Base-by-base conservation (phyloP, 2,329 filamentous ascomycete genomes). In the Tympanopsis confertula region DNA sequence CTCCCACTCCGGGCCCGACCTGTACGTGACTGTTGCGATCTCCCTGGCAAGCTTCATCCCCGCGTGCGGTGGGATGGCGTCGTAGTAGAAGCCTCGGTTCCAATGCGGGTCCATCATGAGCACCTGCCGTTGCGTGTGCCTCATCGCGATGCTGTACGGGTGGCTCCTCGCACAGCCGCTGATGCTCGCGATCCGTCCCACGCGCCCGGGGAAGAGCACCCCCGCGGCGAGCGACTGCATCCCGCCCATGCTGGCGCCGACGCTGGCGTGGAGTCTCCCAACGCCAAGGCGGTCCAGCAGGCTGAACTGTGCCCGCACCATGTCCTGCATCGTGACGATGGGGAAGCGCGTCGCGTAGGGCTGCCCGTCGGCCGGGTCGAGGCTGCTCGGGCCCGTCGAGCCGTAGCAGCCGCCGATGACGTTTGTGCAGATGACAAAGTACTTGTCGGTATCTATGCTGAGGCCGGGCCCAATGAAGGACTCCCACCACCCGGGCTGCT, bases 81-180 rank as follows among this genome's bases (percentile, higher is more conserved):
- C 82, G 55, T 94, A 94, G 66, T 96, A 96, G 63, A 89, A 94
- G 2, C 91, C 91, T 24, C 91, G 78, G 48, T 86, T 86, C 91
- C 91, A 98, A 52, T 94, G 87, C 2, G 88, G 87, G 51, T 98
- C 91, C 82, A 95, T 95, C 88, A 98, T 96, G 35, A 98, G 72
- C 1, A 95, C 91, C 63, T 96, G 91, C 19, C 91, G 79, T 60
- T 98, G 91, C 0, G 89, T 94, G 61, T 98, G 91, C 38, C 91
- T 79, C 89, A 98, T 95, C 22, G 91, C 91, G 55, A 98, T 94
- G 58, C 88, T 94, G 64, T 98, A 98, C 1, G 91, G 91, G 56
- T 98, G 91, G 48, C 84, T 93, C 45, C 91, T 72, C 1, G 89
- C 91, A 57, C 91, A 98, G 12, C 89, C 91, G 52, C 84, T 93